These are phyloP conservation scores for Micractinium sp. DNA, from an alignment of 139 green algal genomes.

Conservation along the genomic window DNA sequence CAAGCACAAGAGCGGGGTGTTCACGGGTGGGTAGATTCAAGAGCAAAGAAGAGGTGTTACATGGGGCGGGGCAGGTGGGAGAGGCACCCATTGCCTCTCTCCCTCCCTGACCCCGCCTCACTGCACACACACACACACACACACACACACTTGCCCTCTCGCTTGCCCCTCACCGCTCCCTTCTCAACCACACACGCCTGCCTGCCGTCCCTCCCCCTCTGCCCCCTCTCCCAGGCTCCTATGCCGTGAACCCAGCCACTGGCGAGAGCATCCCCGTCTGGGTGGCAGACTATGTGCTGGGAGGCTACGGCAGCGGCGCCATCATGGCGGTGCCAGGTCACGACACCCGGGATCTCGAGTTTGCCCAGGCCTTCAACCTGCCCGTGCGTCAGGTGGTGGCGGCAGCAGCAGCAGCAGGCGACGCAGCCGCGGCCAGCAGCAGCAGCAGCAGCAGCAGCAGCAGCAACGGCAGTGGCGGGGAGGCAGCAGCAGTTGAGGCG, in stretches of 20 bases:
- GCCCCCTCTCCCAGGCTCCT: conserved; percentile 56
- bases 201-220: no score
- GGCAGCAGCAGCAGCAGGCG: not conserved
- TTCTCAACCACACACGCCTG: no score
- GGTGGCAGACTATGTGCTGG: conserved; percentile 98
- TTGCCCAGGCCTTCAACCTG: conserved; percentile 85
- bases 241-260: conserved; percentile 87
- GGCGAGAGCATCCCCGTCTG: conserved; percentile 88
- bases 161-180: no score
- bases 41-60: not conserved
- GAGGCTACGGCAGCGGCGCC: conserved; percentile 91
- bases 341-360: conserved; percentile 92
- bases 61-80: not conserved
- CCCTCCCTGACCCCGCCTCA: no score
- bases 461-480: not conserved
- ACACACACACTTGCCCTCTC: no score
- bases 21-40: conserved; percentile 71
- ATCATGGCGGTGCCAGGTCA: conserved; percentile 99
- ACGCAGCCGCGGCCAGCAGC: not conserved
- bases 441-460: conserved; percentile 23
- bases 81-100: no score
- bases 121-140: no score
- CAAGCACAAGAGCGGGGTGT: conserved; percentile 94
- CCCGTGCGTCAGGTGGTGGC: conserved; percentile 73
- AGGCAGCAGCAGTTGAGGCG: not conserved